Evolutionary conservation across 1,139 yeast genomes (phyloP).

Genomic region (Magnusiomyces tetraspermus): DNA sequence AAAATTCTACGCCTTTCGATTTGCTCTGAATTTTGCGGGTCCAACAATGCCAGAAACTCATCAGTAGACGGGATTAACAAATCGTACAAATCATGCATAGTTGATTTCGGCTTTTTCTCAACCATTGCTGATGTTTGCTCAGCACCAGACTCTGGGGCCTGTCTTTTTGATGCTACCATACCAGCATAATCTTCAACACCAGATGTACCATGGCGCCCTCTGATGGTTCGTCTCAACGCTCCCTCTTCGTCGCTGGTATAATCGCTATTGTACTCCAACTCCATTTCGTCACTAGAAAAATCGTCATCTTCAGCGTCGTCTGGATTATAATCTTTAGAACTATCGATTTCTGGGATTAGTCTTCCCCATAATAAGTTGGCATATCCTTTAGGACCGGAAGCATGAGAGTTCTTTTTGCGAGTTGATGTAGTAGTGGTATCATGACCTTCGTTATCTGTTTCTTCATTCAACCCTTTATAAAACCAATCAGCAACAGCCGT

Average conservation of each 20-base stretch:
- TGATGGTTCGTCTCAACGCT: slow-evolving; percentile 10
- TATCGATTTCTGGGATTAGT: slow-evolving; percentile 22
- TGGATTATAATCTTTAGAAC: slow-evolving; percentile 21
- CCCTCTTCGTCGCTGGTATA: slow-evolving; percentile 14
- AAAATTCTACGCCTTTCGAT: slow-evolving; percentile 20
- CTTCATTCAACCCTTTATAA: neutral
- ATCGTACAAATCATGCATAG: slow-evolving; percentile 19
- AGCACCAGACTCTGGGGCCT: neutral
- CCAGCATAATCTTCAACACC: slow-evolving; percentile 9
- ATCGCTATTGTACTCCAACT: slow-evolving; percentile 17
- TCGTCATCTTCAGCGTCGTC: slow-evolving; percentile 14
- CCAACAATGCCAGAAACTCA: slow-evolving; percentile 19
- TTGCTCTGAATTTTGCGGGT: slow-evolving; percentile 20
- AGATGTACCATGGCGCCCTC: neutral
- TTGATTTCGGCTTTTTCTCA: slow-evolving; percentile 6
- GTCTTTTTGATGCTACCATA: neutral
- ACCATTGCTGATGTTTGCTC: neutral
- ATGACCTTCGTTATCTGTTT: neutral
- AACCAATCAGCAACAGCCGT: neutral
- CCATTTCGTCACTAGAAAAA: slow-evolving; percentile 18
- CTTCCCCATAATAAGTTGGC: slow-evolving; percentile 19
- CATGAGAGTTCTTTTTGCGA: too few species aligned
- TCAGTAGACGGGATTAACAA: slow-evolving; percentile 20
- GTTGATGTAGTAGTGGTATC: neutral
- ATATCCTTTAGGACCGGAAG: too few species aligned